phyloP scores from a whole-genome alignment of 352 stramenopile species.

The Pythium rhizo-oryzae region DNA sequence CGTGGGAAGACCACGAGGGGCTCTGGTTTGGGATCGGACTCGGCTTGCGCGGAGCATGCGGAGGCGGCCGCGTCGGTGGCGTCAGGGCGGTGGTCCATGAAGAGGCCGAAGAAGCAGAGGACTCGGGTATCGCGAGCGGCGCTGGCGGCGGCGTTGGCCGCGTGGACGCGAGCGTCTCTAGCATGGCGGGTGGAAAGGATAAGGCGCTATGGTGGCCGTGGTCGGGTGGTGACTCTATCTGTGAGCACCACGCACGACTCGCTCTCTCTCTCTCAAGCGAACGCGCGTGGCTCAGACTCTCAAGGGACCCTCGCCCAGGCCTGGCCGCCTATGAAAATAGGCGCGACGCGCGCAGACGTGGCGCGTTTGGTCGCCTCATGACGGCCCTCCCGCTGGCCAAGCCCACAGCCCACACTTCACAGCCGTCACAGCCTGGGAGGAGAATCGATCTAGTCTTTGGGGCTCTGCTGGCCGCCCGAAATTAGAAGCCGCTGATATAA shows the following conservation, averaged over 20 bases:
- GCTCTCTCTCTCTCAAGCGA: too few species aligned
- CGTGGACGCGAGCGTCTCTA: not conserved
- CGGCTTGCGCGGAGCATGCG: not conserved
- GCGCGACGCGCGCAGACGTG: too few species aligned
- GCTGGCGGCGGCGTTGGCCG: not conserved
- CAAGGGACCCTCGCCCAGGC: too few species aligned
- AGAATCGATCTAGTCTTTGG: not conserved
- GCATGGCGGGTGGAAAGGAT: not conserved
- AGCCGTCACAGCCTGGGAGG: too few species aligned
- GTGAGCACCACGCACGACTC: not conserved
- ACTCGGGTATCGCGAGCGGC: not conserved
- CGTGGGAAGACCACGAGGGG: too few species aligned
- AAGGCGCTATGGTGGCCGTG: not conserved
- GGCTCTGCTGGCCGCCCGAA: not conserved
- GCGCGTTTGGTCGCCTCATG: too few species aligned
- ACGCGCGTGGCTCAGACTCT: too few species aligned
- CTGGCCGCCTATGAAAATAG: not conserved
- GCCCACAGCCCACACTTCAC: too few species aligned
- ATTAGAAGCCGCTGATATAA: not conserved
- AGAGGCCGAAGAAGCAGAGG: not conserved
- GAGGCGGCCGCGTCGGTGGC: not conserved
- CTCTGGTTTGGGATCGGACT: conserved; percentile 33
- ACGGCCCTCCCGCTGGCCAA: too few species aligned
- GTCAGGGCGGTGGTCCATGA: too few species aligned
- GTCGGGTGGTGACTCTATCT: not conserved